Conservation (phyloP, 768 basidiomycete genomes). For the Boletus subparvulus region DNA sequence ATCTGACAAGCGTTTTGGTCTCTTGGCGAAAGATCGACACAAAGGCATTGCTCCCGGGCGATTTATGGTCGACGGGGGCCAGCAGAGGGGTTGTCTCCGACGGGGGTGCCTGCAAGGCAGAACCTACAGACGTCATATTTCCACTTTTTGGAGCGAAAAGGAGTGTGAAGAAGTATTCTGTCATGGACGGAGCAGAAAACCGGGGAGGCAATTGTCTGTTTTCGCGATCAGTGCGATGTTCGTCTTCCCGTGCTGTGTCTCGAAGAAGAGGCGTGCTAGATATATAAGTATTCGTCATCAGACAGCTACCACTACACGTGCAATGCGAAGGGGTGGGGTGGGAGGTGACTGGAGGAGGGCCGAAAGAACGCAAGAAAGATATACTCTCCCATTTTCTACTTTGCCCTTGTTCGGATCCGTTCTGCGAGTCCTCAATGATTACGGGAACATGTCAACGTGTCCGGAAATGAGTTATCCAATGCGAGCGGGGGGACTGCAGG, state of each 20-base stretch:
- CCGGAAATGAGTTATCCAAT: too few relatives aligned
- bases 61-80: slow-evolving; percentile 34
- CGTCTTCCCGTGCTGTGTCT: slow-evolving; percentile 9
- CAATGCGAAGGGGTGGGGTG: too few relatives aligned
- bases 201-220: background rate
- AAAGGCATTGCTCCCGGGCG: slow-evolving; percentile 23
- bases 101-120: background rate
- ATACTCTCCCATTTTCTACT: too few relatives aligned
- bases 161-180: slow-evolving; percentile 1
- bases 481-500: too few relatives aligned
- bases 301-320: too few relatives aligned
- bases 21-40: slow-evolving; percentile 5
- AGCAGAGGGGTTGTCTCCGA: slow-evolving; percentile 62
- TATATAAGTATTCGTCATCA: too few relatives aligned
- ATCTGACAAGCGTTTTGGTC: slow-evolving; percentile 52
- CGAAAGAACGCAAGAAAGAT: too few relatives aligned
- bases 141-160: background rate
- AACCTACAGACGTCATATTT: background rate
- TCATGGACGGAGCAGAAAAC: background rate
- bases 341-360: too few relatives aligned
- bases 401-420: too few relatives aligned
- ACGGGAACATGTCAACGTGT: too few relatives aligned
- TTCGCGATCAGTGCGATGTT: background rate
- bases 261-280: too few relatives aligned
- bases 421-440: too few relatives aligned